A percentile compares a stretch with the other conserved stretches of the same genome.
These are phyloP conservation scores for Arabidopsis arenosa DNA, from an alignment of 345 rosid species.

Conservation along the genomic window DNA sequence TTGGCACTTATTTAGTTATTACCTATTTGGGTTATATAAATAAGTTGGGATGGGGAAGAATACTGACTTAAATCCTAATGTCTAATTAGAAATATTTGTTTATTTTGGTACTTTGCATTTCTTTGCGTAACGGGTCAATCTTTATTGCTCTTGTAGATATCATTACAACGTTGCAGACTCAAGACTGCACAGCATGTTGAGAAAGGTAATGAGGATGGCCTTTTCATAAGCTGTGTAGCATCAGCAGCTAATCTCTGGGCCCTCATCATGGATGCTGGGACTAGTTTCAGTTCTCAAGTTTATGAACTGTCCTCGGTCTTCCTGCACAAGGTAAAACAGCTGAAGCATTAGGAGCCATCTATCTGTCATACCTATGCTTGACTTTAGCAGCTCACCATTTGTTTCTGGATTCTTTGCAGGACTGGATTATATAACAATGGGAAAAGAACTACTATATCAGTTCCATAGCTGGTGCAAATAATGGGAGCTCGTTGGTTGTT, in stretches of 20 bases:
- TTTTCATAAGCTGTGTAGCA: slow-evolving; percentile 87
- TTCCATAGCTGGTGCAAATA: slow-evolving; percentile 88
- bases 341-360: slow-evolving; percentile 9
- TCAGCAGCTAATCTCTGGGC: slow-evolving; percentile 95
- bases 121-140: slow-evolving; percentile 23
- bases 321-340: slow-evolving; percentile 78
- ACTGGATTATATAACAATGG: slow-evolving; percentile 99
- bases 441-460: slow-evolving; percentile 92
- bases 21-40: not conserved
- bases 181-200: slow-evolving; percentile 79
- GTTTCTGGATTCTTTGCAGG: slow-evolving; percentile 55
- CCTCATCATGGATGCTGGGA: slow-evolving; percentile 96
- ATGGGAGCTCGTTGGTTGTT: slow-evolving; percentile 91
- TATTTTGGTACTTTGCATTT: not conserved
- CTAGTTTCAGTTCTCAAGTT: slow-evolving; percentile 86
- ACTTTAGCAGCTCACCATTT: slow-evolving; percentile 24
- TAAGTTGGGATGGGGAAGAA: not conserved
- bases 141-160: slow-evolving; percentile 61
- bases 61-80: not conserved
- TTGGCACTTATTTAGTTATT: not conserved
- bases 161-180: slow-evolving; percentile 92
- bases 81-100: not conserved
- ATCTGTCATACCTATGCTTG: slow-evolving; percentile 8
- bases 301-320: slow-evolving; percentile 82
- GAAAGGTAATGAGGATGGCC: slow-evolving; percentile 93